Conservation (phyloP, 805 yeast species). For the Yarrowia sp. region DNA sequence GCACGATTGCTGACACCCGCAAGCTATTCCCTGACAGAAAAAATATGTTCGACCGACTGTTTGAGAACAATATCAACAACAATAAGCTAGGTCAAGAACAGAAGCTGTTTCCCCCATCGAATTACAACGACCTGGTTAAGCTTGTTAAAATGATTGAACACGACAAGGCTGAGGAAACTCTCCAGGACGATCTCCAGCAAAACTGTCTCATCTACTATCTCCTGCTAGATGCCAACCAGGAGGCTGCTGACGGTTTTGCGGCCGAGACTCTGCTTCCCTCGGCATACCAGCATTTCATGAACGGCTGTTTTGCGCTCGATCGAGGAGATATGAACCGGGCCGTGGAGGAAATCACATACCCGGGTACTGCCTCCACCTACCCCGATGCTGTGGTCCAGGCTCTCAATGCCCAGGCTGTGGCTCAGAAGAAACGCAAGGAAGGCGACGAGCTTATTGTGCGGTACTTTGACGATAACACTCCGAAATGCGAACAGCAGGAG, state of each 20-base stretch:
- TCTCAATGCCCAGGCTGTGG: background rate
- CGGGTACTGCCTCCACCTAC: slow-evolving; percentile 21
- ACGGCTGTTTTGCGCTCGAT: slow-evolving; percentile 35
- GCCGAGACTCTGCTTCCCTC: background rate
- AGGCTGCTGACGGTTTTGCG: slow-evolving; percentile 20
- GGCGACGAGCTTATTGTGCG: slow-evolving; percentile 6
- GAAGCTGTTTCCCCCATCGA: slow-evolving; percentile 12
- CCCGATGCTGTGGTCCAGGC: slow-evolving; percentile 19
- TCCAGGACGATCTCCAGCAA: slow-evolving; percentile 26
- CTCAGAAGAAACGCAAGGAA: background rate
- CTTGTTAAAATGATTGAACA: slow-evolving; percentile 15
- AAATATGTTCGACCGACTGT: slow-evolving; percentile 33
- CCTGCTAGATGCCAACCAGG: background rate
- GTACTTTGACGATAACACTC: slow-evolving; percentile 9
- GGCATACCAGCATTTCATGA: slow-evolving; percentile 15
- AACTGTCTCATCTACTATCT: slow-evolving; percentile 23
- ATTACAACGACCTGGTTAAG: background rate
- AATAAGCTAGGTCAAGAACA: background rate
- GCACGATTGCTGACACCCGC: background rate
- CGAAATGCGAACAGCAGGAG: background rate
- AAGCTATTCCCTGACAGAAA: slow-evolving; percentile 12
- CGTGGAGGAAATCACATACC: slow-evolving; percentile 13
- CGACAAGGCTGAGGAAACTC: background rate
- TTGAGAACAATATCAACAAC: background rate
- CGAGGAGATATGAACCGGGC: background rate